Base-by-base conservation (phyloP, 768 basidiomycete genomes). In the Trametes villosa region DNA sequence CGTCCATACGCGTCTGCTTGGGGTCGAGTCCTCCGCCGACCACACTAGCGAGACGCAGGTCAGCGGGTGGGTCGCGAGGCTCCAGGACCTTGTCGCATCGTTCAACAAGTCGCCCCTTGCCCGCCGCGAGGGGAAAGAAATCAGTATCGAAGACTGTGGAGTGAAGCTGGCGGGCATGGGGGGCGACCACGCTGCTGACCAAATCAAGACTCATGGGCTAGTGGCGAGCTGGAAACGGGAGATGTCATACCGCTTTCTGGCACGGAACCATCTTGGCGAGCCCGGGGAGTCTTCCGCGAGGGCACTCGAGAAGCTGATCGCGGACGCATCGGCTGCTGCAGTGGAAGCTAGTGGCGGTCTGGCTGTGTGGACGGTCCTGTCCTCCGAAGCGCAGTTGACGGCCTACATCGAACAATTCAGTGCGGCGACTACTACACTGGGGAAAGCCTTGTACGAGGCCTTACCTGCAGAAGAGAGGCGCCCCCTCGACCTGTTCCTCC, bases 401-500 rank as follows among this genome's bases (percentile, higher is more conserved):
- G 46, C 46, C 46, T 47, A 47, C 18, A 18, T 47, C 26, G 46
- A 29, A 11, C 29, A 33, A 7, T 20, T 49, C 30, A 31, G 13
- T 33, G 20, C 18, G 18, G 49, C 49, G 11, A 36, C 33, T 5
- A 50, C 22, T 9, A 17, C 20, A 4, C 42, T 55, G 9, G 53
- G 53, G 12, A 24, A 30, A 17, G 18, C 18, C 7, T 4, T 34
- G 17, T 61, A 51, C 24, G 30, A 41, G 26, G 17, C 24, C 15
- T 20, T 62, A 36, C 33, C 60, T 18, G 44, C 18, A 11, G 36
- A 22, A 4, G 47, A 55, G 18, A 31, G 41, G 26, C 41, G 34
- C 2, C 15, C 34, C 17, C 27, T 55, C 2, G 41, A 59, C 15
- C 53, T 59, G 20, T 59, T 65, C 40, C 3, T 65, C 22, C 53